Percentiles rank a stretch among this genome's conserved stretches.
Evolutionary conservation across 2,329 filamentous ascomycete genomes (phyloP).

Genomic region (Curvularia lunata): DNA sequence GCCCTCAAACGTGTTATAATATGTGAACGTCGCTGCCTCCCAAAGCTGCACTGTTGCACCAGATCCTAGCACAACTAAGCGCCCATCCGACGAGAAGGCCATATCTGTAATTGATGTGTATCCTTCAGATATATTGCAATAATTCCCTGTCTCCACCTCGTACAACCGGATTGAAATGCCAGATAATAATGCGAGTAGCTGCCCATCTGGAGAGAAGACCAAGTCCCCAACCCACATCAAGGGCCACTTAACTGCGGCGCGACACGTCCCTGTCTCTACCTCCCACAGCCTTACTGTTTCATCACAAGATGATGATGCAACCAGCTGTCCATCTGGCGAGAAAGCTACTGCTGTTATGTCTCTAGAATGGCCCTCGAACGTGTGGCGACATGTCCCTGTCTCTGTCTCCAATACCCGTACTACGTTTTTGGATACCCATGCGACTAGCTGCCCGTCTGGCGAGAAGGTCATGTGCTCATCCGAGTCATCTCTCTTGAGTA

Average conservation of each 20-base stretch:
- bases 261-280: not conserved
- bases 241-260: not conserved
- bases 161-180: not conserved
- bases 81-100: not conserved
- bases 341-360: not conserved
- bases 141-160: constrained; percentile 2
- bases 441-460: not conserved
- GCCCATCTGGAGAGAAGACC: constrained; percentile 5
- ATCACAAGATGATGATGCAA: not conserved
- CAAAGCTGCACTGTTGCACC: constrained; percentile 7
- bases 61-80: not conserved
- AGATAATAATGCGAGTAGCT: constrained; percentile 2
- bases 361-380: not conserved
- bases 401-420: not conserved
- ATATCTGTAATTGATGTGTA: not conserved
- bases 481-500: not conserved
- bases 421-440: not conserved
- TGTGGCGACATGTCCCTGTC: not conserved
- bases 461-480: not conserved
- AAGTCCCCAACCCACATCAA: not conserved
- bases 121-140: constrained; percentile 3
- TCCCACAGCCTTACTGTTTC: not conserved
- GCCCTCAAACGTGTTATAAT: constrained; percentile 8
- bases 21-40: constrained; percentile 3
- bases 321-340: not conserved